Evolutionary conservation across 345 rosid species (phyloP), one percentile per base, ranked within the genome.

Genomic region (rapeseed (Brassica napus)): DNA sequence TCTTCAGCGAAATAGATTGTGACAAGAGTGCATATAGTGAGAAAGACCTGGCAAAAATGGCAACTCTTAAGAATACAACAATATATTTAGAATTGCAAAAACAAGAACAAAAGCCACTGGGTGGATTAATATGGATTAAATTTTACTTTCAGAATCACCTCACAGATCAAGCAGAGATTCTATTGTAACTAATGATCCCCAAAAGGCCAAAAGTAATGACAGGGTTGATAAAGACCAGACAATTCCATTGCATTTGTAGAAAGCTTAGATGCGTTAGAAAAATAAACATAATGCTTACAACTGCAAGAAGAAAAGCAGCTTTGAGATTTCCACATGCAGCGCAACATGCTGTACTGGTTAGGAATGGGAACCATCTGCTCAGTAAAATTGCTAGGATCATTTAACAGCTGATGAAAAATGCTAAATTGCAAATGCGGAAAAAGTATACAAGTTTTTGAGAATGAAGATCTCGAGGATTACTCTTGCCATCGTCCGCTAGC

Each of bases 281-380:
- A 65, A 18, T 12, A 24, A 72, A 62, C 52, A n/a, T n/a, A 62
- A 15, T 28, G 72, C 94, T 91, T 79, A 95, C 99, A 81, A 95
- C 97, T 26, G 97, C 97, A 69, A 90, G 86, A 80, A 95, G 93
- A 87, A 93, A 93, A 71, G 99, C 97, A 32, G 97, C 99, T 87
- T 95, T 95, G 57, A 95, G 91, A 86, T 93, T 95, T 69, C 92
- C 98, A 69, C 99, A 95, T 67, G 97, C 97, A 81, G 91, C 97
- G 82, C 98, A 95, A 79, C 99, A 91, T 77, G 98, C 99, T 87
- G 82, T 87, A 82, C 81, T 93, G 58, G 77, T 87, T 83, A 95
- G 87, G 87, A 93, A 95, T 68, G 99, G 99, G 88, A 95, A 95
- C 99, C 97, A 93, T 83, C 99, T 95, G 91, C 72, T 32, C 80